phyloP scores from a whole-genome alignment of 2,329 filamentous ascomycete species.

The Orbilia javanica region DNA sequence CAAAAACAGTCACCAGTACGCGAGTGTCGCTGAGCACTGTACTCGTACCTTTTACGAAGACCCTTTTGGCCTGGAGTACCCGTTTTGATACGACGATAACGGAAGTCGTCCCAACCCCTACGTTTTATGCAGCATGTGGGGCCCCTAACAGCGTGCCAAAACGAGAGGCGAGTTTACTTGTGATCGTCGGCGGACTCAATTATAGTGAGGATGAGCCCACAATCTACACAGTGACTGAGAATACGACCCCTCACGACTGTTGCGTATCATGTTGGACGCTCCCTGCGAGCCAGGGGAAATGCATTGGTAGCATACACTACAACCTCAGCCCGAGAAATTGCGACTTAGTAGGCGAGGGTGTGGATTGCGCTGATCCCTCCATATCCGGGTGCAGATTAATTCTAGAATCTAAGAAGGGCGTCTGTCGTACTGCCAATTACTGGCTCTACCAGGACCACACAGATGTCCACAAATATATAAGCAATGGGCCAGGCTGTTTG shows the following conservation, averaged over 20 bases:
- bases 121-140: conserved; percentile 14
- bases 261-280: conserved; percentile 31
- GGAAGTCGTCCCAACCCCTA: not conserved
- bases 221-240: not conserved
- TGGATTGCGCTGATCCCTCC: too few relatives aligned
- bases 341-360: too few relatives aligned
- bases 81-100: not conserved
- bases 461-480: not conserved
- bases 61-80: not conserved
- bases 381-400: conserved; percentile 5
- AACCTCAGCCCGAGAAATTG: not conserved
- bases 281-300: conserved; percentile 9
- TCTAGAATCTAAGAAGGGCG: not conserved
- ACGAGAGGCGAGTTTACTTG: not conserved
- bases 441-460: not conserved
- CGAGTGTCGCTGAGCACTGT: not conserved
- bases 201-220: not conserved
- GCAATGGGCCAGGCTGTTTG: conserved; percentile 20
- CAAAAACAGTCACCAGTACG: not conserved
- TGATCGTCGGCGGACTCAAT: not conserved
- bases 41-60: not conserved
- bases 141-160: not conserved
- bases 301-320: conserved; percentile 15
- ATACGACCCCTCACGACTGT: conserved; percentile 3
- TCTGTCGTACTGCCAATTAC: not conserved